Percentiles rank a stretch among this genome's conserved stretches.
phyloP scores from a whole-genome alignment of 331 rosid species.

The Pyracantha coccinea region DNA sequence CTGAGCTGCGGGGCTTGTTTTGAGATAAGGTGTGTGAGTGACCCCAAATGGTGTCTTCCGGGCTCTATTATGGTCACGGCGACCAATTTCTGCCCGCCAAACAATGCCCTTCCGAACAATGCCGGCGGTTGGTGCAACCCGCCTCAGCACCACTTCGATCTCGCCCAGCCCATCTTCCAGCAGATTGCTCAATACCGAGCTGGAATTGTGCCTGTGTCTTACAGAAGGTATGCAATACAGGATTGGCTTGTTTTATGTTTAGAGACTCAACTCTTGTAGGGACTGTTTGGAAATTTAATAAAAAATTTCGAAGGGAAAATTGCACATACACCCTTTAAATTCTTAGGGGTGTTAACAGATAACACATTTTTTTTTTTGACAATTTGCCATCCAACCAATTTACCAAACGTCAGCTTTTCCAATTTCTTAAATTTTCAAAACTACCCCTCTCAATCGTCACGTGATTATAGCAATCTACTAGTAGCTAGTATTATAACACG shows the following conservation, averaged over 20 bases:
- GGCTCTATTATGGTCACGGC: constrained; percentile 59
- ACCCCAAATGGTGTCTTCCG: constrained; percentile 48
- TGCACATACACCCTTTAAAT: not conserved
- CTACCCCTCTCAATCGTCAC: not conserved
- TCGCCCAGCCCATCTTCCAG: constrained; percentile 60
- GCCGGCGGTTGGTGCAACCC: constrained; percentile 84
- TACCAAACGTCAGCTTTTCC: not conserved
- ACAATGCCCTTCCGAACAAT: constrained; percentile 53
- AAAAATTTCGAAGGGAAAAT: not conserved
- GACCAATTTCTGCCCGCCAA: constrained; percentile 74
- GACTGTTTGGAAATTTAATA: not conserved
- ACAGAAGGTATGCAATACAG: constrained; percentile 39
- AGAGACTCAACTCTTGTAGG: not conserved
- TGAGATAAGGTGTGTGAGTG: constrained; percentile 48
- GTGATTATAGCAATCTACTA: not conserved
- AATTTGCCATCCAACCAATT: not conserved
- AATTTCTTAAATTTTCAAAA: not conserved
- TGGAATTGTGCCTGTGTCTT: constrained; percentile 60
- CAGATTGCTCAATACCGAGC: constrained; percentile 50
- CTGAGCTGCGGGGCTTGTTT: constrained; percentile 66
- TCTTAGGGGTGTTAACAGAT: not conserved
- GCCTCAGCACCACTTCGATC: constrained; percentile 70
- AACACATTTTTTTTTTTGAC: too few relatives aligned
- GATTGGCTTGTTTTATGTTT: not conserved
- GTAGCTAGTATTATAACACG: too few relatives aligned